phyloP scores from a whole-genome alignment of 2,329 filamentous ascomycete species.

The Microsporum audouinii region DNA sequence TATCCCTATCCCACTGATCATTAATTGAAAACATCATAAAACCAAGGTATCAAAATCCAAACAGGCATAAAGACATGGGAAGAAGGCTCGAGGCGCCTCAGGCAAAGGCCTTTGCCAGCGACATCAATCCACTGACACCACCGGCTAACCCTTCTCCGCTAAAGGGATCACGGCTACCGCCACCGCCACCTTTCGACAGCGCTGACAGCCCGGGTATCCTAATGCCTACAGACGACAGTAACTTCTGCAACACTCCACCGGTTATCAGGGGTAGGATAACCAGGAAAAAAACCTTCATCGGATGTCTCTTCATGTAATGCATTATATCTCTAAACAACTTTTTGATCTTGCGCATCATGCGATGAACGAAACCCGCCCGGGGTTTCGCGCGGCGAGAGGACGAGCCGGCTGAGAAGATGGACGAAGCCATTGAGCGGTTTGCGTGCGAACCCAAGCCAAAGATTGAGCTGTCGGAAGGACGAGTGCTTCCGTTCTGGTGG shows the following conservation, averaged over 20 bases:
- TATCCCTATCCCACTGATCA: not conserved
- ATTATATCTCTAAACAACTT: constrained; percentile 69
- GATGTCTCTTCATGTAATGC: constrained; percentile 71
- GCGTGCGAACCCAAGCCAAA: constrained; percentile 32
- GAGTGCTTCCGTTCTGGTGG: constrained; percentile 27
- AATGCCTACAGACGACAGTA: constrained; percentile 70
- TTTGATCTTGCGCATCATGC: constrained; percentile 62
- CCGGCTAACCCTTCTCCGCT: constrained; percentile 13
- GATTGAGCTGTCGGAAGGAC: constrained; percentile 35
- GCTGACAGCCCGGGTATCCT: constrained; percentile 49
- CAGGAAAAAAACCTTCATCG: constrained; percentile 74
- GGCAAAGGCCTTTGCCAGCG: constrained; percentile 43
- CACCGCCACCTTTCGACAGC: constrained; percentile 22
- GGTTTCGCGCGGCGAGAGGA: constrained; percentile 70
- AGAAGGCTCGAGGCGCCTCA: constrained; percentile 20
- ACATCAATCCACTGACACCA: constrained; percentile 38
- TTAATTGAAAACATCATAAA: not conserved
- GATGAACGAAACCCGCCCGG: constrained; percentile 63
- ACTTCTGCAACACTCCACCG: constrained; percentile 65
- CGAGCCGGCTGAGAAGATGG: constrained; percentile 37
- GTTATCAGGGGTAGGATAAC: constrained; percentile 80
- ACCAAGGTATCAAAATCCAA: not conserved
- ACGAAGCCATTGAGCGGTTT: constrained; percentile 21
- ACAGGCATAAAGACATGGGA: not conserved
- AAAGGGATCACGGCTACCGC: constrained; percentile 18